phyloP scores from a whole-genome alignment of 2,329 filamentous ascomycete genomes.

The Monosporascus sp. region DNA sequence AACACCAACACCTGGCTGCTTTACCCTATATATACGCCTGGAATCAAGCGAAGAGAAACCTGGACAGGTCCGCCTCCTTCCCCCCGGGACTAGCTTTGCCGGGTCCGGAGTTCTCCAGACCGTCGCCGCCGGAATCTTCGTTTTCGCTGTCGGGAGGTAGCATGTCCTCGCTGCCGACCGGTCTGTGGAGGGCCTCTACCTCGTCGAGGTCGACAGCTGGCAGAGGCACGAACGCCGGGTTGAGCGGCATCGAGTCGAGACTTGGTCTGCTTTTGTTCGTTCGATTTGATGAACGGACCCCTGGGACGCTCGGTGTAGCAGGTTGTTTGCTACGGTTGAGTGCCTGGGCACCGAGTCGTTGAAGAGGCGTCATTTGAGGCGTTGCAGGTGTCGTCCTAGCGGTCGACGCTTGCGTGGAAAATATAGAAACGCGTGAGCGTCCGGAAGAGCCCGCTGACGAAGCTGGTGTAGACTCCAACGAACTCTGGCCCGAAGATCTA shows the following conservation, averaged over 20 bases:
- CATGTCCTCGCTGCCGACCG: conserved; percentile 51
- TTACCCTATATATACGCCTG: conserved; percentile 4
- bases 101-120: conserved; percentile 12
- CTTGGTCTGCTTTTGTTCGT: conserved; percentile 19
- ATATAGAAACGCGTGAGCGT: conserved; percentile 8
- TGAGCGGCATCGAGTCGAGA: conserved; percentile 36
- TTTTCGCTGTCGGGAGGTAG: conserved; percentile 46
- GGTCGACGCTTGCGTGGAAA: conserved; percentile 35
- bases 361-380: conserved; percentile 42
- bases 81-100: conserved; percentile 13
- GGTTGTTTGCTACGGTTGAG: conserved; percentile 26
- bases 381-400: conserved; percentile 37
- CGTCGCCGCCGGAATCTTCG: conserved; percentile 19
- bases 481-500: conserved; percentile 14
- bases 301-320: conserved; percentile 17
- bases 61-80: conserved; percentile 41
- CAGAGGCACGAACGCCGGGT: conserved; percentile 50
- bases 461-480: conserved; percentile 26
- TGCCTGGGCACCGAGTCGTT: conserved; percentile 46
- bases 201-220: conserved; percentile 49
- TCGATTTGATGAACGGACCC: conserved; percentile 14
- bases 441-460: conserved; percentile 22
- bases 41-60: conserved; percentile 35
- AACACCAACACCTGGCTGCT: conserved; percentile 2
- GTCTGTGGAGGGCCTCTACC: conserved; percentile 43